phyloP scores from a whole-genome alignment of 140 eudicot genomes.

The Anethum foeniculum region DNA sequence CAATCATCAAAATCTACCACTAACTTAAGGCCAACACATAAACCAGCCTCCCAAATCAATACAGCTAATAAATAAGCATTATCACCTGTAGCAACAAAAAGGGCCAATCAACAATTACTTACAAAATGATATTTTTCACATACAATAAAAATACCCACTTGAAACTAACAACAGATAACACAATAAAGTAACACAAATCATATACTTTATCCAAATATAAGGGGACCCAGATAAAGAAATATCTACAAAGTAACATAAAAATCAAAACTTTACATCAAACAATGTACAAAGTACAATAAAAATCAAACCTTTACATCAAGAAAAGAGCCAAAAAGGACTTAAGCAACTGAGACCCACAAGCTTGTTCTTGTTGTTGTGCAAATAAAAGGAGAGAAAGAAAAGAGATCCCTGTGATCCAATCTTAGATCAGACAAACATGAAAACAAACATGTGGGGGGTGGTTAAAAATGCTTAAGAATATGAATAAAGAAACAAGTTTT shows the following conservation, averaged over 20 bases:
- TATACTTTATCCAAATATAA: not conserved
- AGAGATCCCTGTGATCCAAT: slow-evolving; percentile 51
- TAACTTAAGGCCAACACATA: slow-evolving; percentile 3
- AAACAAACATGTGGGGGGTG: slow-evolving; percentile 60
- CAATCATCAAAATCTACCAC: slow-evolving; percentile 23
- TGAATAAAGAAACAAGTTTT: not conserved
- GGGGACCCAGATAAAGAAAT: slow-evolving; percentile 12
- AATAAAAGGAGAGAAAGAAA: slow-evolving; percentile 2
- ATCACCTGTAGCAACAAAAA: not conserved
- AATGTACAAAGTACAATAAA: slow-evolving; percentile 7
- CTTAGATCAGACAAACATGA: slow-evolving; percentile 61
- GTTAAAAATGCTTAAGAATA: slow-evolving; percentile 8
- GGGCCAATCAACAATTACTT: not conserved
- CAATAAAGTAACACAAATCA: slow-evolving; percentile 4
- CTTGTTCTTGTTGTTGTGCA: not conserved
- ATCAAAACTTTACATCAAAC: slow-evolving; percentile 7
- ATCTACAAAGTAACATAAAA: slow-evolving; percentile 3
- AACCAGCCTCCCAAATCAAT: slow-evolving; percentile 13
- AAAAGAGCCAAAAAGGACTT: slow-evolving; percentile 17
- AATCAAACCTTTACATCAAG: slow-evolving; percentile 12
- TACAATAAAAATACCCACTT: not conserved
- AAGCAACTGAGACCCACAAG: slow-evolving; percentile 28
- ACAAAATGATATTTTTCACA: not conserved
- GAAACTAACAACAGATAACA: slow-evolving; percentile 1
- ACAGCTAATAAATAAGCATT: not conserved